Evolutionary conservation across 768 basidiomycete genomes (phyloP).

Genomic region (Rossbeevera mucosa): DNA sequence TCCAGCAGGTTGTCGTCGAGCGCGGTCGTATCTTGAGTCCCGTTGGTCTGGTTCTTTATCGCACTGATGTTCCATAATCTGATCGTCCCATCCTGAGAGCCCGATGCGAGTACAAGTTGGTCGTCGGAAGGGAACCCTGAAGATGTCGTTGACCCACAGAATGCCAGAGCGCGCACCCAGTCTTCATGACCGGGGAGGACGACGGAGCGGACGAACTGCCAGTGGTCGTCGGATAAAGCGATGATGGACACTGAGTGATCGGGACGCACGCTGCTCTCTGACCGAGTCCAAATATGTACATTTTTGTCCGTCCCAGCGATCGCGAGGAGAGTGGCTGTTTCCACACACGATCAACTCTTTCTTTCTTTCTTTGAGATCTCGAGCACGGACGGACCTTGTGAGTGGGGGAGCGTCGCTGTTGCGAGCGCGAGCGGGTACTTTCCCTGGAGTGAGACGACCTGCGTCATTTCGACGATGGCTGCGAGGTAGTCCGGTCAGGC

Average conservation of each 20-base stretch:
- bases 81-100: slow-evolving; percentile 92
- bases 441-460: slow-evolving; percentile 59
- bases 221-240: neutral
- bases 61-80: slow-evolving; percentile 85
- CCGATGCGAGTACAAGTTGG: slow-evolving; percentile 80
- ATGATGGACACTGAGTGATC: slow-evolving; percentile 3
- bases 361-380: neutral
- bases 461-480: slow-evolving; percentile 43
- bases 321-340: slow-evolving; percentile 63
- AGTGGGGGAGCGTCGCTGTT: slow-evolving; percentile 58
- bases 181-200: slow-evolving; percentile 86
- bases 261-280: slow-evolving; percentile 48
- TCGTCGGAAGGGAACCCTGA: slow-evolving; percentile 19
- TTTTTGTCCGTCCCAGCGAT: slow-evolving; percentile 77
- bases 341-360: neutral
- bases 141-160: slow-evolving; percentile 37
- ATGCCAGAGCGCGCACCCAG: slow-evolving; percentile 84
- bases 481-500: neutral
- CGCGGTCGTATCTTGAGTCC: slow-evolving; percentile 21
- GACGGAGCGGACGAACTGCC: slow-evolving; percentile 59
- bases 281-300: slow-evolving; percentile 73
- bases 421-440: slow-evolving; percentile 74
- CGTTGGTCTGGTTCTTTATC: slow-evolving; percentile 8
- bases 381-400: slow-evolving; percentile 46
- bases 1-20: slow-evolving; percentile 77